Base-by-base conservation (phyloP, 345 rosid species). In the Cardamine occulta region DNA sequence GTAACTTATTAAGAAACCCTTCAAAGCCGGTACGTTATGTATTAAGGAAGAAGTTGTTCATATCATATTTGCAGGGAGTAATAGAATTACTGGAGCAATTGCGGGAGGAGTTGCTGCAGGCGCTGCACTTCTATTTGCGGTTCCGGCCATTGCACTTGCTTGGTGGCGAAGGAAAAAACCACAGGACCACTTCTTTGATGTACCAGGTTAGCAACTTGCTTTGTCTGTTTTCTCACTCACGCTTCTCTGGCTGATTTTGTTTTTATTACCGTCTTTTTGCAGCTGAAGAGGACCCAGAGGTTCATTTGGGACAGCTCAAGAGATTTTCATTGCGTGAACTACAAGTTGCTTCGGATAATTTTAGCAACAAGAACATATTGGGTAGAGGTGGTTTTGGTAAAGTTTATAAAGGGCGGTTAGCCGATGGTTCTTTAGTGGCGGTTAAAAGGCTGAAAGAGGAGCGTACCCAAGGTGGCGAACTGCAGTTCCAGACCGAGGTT, bases 51-150 rank as follows among this genome's bases (percentile, higher is more conserved):
- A 64, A 31, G 31, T 45, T 74, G 26, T 68, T 62, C 61, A 19
- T 79, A n/a, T 76, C 35, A 40, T 81, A 52, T 63, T 49, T 75
- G 70, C 70, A 95, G 97, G 87, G 80, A 75, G 74, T 56, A 75
- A 75, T 12, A 84, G 80, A 78, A 82, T 78, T 37, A 94, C 90
- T 73, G 97, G 96, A 77, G 86, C 91, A 70, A 95, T 92, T 77
- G 97, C 97, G 24, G 97, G 97, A 34, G 99, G 99, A 63, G 99
- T 95, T 68, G 97, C 97, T 76, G 97, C 97, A 47, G 97, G 97
- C 63, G 97, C 97, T 79, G 96, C 96, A 56, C 82, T 95, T 82
- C 81, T 95, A 68, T 92, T 95, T 81, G 97, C 97, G 52, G 93
- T 85, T 48, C 97, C 97, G 24, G 97, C 96, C 79, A 83, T 95